Evolutionary conservation across 2,329 filamentous ascomycete species (phyloP).

Genomic region (Cladosporium sp.): DNA sequence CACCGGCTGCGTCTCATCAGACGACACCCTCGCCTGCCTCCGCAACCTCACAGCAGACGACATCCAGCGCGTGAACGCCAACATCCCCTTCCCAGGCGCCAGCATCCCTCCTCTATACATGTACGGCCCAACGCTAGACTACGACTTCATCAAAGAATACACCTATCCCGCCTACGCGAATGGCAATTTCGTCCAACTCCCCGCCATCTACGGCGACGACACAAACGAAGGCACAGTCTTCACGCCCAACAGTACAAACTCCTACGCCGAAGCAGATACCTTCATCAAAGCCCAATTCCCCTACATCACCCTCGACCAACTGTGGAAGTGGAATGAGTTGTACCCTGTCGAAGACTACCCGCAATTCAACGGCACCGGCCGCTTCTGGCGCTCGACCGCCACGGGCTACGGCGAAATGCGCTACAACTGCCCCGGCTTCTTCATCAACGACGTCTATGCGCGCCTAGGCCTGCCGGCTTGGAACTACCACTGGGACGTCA

Average conservation of each 20-base stretch:
- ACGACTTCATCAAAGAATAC: constrained; percentile 48
- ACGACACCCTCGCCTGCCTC: constrained; percentile 47
- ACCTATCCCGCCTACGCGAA: constrained; percentile 46
- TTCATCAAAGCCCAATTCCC: constrained; percentile 60
- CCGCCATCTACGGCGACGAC: constrained; percentile 53
- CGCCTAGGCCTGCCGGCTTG: constrained; percentile 47
- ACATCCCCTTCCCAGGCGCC: constrained; percentile 44
- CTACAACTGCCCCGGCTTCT: constrained; percentile 61
- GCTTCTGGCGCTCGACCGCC: constrained; percentile 56
- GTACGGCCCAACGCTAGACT: constrained; percentile 51
- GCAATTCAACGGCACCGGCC: constrained; percentile 46
- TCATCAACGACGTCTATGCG: constrained; percentile 45
- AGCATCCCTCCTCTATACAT: constrained; percentile 43
- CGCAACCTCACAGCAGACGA: constrained; percentile 40
- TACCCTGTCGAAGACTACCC: constrained; percentile 50
- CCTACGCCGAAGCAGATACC: constrained; percentile 45
- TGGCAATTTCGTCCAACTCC: constrained; percentile 49
- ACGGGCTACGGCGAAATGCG: constrained; percentile 62
- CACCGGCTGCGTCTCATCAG: constrained; percentile 41
- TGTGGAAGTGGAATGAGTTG: constrained; percentile 49
- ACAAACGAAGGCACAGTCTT: constrained; percentile 65
- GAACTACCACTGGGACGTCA: constrained; percentile 68
- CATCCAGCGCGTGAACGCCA: constrained; percentile 45
- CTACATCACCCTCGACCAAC: constrained; percentile 47
- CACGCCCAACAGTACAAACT: constrained; percentile 48